phyloP scores from a whole-genome alignment of 805 yeast species.

The Ogataea nonfermentans region DNA sequence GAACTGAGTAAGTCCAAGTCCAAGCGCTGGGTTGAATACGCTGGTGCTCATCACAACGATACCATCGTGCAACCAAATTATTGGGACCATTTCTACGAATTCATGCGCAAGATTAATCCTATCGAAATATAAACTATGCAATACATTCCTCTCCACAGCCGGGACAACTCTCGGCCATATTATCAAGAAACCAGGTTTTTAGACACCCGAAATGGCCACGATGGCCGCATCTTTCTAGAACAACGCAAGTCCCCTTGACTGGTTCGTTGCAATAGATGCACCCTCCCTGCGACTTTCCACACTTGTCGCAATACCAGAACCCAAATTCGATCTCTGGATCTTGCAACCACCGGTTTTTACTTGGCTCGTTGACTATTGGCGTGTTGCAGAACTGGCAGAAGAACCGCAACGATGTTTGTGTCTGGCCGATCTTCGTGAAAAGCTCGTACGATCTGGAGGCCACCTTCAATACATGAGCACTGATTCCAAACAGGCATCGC shows the following conservation, averaged over 20 bases:
- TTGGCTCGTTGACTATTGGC: conserved; percentile 56
- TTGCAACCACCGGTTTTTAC: conserved; percentile 34
- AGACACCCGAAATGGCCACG: conserved; percentile 81
- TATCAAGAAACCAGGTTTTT: conserved; percentile 70
- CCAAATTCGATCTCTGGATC: conserved; percentile 49
- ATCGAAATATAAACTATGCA: conserved; percentile 18
- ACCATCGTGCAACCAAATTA: conserved; percentile 73
- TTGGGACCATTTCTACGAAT: conserved; percentile 67
- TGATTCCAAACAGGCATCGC: conserved; percentile 50
- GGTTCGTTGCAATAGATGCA: conserved; percentile 80
- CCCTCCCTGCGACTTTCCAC: conserved; percentile 57
- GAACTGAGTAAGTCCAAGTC: conserved; percentile 47
- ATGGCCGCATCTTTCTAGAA: conserved; percentile 75
- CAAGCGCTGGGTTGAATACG: conserved; percentile 56
- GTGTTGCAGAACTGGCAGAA: conserved; percentile 62
- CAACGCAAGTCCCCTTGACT: conserved; percentile 65
- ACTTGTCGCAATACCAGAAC: conserved; percentile 81
- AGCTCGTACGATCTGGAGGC: conserved; percentile 31
- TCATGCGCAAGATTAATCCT: conserved; percentile 48
- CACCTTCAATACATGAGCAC: conserved; percentile 52
- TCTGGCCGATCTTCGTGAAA: conserved; percentile 36
- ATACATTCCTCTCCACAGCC: conserved; percentile 51
- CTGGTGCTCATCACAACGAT: conserved; percentile 75
- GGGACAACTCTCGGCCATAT: conserved; percentile 71
- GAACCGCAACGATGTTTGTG: conserved; percentile 45